Conservation (phyloP, 2,329 filamentous ascomycete genomes). For the Claviceps quebecensis region DNA sequence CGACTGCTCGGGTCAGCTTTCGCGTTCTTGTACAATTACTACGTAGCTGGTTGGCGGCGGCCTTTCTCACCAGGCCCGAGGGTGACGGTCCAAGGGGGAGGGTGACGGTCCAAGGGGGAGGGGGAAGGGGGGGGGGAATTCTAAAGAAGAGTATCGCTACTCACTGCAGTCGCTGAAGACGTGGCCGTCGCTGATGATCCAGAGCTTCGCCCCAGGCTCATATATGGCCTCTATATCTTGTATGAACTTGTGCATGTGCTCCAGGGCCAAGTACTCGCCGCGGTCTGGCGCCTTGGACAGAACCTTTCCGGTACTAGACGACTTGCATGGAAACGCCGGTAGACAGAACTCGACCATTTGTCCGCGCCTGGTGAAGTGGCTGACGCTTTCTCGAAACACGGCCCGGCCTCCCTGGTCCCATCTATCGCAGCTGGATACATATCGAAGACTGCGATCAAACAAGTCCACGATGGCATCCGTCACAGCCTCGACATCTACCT, state of each 20-base stretch:
- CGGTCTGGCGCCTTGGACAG: slow-evolving; percentile 18
- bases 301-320: slow-evolving; percentile 22
- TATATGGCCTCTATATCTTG: slow-evolving; percentile 18
- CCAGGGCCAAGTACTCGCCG: slow-evolving; percentile 21
- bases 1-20: slow-evolving; percentile 14
- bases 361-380: slow-evolving; percentile 12
- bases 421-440: slow-evolving; percentile 10
- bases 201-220: slow-evolving; percentile 19
- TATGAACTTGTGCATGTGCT: slow-evolving; percentile 17
- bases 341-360: slow-evolving; percentile 16
- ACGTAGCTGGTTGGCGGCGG: too few relatives aligned
- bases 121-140: too few relatives aligned
- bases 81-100: not conserved
- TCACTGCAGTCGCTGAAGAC: slow-evolving; percentile 27
- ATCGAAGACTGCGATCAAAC: slow-evolving; percentile 14
- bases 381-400: slow-evolving; percentile 11
- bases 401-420: slow-evolving; percentile 11
- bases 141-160: slow-evolving; percentile 3
- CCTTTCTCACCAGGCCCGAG: not conserved
- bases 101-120: not conserved
- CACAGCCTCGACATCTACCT: not conserved
- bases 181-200: slow-evolving; percentile 26
- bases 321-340: slow-evolving; percentile 27
- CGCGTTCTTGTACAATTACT: not conserved
- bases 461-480: slow-evolving; percentile 9